These are phyloP conservation scores for Haplosporangium sp. DNA, from an alignment of 371 early-diverging fungal genomes.

Conservation along the genomic window DNA sequence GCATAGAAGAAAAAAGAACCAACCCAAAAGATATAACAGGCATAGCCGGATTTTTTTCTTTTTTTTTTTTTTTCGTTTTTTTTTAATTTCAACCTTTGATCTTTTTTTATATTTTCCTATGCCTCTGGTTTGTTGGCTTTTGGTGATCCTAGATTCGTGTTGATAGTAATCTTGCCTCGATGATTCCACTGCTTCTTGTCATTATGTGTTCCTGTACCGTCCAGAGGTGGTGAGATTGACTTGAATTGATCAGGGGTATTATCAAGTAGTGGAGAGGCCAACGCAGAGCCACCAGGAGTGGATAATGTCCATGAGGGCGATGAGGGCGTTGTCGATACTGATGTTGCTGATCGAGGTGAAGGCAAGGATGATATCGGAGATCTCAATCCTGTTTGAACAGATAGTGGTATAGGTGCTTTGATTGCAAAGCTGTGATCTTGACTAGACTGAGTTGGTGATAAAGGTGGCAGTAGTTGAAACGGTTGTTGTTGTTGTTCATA, in stretches of 20 bases:
- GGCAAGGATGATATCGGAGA: conserved; percentile 12
- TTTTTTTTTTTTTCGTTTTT: too few species aligned
- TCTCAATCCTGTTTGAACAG: conserved; percentile 24
- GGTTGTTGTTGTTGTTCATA: neutral
- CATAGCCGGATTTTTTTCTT: neutral
- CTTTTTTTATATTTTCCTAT: neutral
- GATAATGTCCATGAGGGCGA: conserved; percentile 30
- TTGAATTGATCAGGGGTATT: conserved; percentile 19
- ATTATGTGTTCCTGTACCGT: neutral
- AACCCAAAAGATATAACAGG: neutral
- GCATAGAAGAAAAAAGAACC: too few species aligned
- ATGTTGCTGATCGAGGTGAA: neutral
- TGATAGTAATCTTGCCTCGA: conserved; percentile 30
- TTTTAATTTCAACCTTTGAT: neutral
- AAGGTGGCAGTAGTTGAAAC: neutral
- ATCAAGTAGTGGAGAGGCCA: conserved; percentile 14
- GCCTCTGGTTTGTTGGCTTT: conserved; percentile 1
- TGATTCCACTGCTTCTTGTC: conserved; percentile 14
- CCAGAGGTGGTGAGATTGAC: conserved; percentile 33
- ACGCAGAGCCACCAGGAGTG: conserved; percentile 13
- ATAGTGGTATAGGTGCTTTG: conserved; percentile 10
- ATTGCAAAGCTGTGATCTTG: neutral
- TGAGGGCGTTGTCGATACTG: conserved; percentile 11
- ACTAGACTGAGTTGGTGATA: neutral
- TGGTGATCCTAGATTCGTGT: conserved; percentile 19